Conservation (phyloP, 2,329 filamentous ascomycete species). For the Neoarthrinium moseri region DNA sequence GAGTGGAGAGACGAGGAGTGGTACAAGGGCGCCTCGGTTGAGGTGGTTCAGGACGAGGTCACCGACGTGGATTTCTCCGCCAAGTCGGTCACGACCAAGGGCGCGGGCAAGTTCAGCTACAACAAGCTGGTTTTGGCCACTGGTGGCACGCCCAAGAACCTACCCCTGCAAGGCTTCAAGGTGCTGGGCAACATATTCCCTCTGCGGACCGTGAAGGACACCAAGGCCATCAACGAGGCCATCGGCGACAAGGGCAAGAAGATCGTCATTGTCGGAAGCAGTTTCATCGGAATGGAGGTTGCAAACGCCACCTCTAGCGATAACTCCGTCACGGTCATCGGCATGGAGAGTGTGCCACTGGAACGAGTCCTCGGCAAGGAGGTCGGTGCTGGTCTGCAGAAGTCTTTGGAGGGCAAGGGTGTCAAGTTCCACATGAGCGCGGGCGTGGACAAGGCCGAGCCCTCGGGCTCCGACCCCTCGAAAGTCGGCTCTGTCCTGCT, state of each 20-base stretch:
- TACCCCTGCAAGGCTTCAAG: conserved; percentile 85
- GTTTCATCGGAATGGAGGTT: conserved; percentile 98
- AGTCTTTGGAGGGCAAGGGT: conserved; percentile 77
- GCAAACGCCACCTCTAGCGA: conserved; percentile 77
- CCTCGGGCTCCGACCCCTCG: conserved; percentile 64
- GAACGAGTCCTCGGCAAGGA: conserved; percentile 81
- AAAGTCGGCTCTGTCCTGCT: conserved; percentile 79
- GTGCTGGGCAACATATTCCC: conserved; percentile 85
- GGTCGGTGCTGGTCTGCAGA: conserved; percentile 79
- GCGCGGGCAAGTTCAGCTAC: conserved; percentile 71
- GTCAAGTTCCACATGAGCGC: conserved; percentile 86
- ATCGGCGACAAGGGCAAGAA: conserved; percentile 87
- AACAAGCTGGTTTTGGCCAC: conserved; percentile 89
- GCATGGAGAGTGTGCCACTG: conserved; percentile 83
- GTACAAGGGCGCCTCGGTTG: conserved; percentile 64
- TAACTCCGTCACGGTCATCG: conserved; percentile 83
- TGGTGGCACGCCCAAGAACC: conserved; percentile 71
- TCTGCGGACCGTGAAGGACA: conserved; percentile 74
- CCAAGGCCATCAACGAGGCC: conserved; percentile 73
- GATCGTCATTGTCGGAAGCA: conserved; percentile 86
- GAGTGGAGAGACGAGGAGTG: conserved; percentile 74
- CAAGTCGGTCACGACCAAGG: conserved; percentile 73
- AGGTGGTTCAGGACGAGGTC: conserved; percentile 63
- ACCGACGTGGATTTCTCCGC: conserved; percentile 71
- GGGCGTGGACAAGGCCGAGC: conserved; percentile 77